Evolutionary conservation across 208 protist genomes (phyloP).

Genomic region (Leishmania tarentolae): DNA sequence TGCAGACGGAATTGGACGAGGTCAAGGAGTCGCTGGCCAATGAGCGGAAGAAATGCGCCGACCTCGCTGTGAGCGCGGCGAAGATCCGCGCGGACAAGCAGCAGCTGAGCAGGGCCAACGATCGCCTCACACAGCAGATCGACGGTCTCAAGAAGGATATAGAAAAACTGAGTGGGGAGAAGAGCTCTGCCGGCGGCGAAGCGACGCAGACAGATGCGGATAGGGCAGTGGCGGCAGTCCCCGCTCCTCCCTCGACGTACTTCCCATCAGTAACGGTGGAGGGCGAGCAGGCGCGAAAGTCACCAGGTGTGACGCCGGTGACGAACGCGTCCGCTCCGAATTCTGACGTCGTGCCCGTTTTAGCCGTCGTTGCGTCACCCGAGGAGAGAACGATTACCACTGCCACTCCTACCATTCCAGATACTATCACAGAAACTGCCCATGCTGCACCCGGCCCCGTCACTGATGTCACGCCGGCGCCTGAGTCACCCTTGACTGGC

Average conservation of each 20-base stretch:
- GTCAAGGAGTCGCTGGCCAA: conserved; percentile 67
- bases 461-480: background rate
- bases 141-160: conserved; percentile 45
- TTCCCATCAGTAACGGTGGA: conserved; percentile 14
- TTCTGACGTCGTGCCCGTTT: background rate
- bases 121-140: conserved; percentile 55
- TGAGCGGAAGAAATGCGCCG: conserved; percentile 67
- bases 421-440: background rate
- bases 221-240: background rate
- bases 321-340: background rate
- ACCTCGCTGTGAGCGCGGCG: conserved; percentile 56
- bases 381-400: background rate
- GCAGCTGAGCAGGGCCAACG: conserved; percentile 53
- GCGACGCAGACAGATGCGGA: conserved; percentile 18
- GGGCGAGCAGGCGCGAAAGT: conserved; percentile 23
- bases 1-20: conserved; percentile 64
- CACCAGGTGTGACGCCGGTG: background rate
- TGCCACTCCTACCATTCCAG: background rate
- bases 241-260: background rate
- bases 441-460: background rate
- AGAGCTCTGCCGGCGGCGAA: conserved; percentile 8
- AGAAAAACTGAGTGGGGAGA: conserved; percentile 26
- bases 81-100: conserved; percentile 64
- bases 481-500: background rate
- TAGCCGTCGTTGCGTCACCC: background rate